Evolutionary conservation across 768 basidiomycete genomes (phyloP).

Genomic region (Lactarius hengduanensis): DNA sequence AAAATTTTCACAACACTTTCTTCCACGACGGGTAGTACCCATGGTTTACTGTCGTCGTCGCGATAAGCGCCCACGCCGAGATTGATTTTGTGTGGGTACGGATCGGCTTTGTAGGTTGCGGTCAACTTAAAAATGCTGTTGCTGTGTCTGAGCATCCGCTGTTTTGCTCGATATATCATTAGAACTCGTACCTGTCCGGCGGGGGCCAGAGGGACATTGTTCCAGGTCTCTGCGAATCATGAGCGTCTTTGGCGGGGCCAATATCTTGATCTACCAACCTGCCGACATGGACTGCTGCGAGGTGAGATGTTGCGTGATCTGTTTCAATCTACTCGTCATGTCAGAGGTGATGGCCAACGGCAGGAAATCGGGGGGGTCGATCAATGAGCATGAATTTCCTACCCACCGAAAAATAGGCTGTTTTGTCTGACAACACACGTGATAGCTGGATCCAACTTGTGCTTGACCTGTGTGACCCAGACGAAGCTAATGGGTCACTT

Average conservation of each 20-base stretch:
- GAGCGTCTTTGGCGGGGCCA: constrained; percentile 17
- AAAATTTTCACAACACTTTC: constrained; percentile 51
- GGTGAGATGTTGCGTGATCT: constrained; percentile 55
- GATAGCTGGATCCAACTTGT: constrained; percentile 5
- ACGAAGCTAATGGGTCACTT: background rate
- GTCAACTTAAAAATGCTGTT: constrained; percentile 87
- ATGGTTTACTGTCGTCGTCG: constrained; percentile 83
- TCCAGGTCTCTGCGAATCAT: constrained; percentile 60
- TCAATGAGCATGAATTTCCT: background rate
- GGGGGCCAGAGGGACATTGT: constrained; percentile 79
- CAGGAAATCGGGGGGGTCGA: background rate
- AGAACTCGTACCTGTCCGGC: constrained; percentile 66
- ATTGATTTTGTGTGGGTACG: constrained; percentile 77
- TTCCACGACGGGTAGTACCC: constrained; percentile 88
- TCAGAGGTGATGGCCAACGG: constrained; percentile 15
- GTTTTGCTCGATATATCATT: background rate
- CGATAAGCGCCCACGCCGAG: constrained; percentile 93
- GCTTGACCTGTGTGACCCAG: background rate
- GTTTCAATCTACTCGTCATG: constrained; percentile 61
- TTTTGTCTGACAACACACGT: constrained; percentile 8
- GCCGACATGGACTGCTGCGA: constrained; percentile 35
- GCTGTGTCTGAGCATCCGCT: constrained; percentile 16
- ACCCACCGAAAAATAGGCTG: background rate
- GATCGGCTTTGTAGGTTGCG: constrained; percentile 82
- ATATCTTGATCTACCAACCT: constrained; percentile 41